Base-by-base conservation (phyloP, 1,284 basidiomycete species). In the Marasmius fiardii region DNA sequence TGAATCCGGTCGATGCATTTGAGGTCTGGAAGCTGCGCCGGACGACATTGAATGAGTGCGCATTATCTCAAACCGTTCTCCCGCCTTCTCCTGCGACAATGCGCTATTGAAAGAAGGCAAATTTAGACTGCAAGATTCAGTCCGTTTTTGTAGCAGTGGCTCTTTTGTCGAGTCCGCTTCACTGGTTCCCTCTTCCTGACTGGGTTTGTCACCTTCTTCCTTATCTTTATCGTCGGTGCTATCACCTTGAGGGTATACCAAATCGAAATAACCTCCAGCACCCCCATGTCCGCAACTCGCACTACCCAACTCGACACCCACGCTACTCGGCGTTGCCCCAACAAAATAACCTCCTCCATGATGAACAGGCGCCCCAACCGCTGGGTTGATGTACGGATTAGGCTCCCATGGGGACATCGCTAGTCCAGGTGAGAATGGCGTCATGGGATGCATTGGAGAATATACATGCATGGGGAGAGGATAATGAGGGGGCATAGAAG, bases 331-430 rank as follows among this genome's bases (percentile, higher is more conserved):
- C 57, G 51, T 41, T 16, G 16, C 39, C 39, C 16, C 39, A 43
- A 57, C 43, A 52, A 53, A 33, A 57, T 28, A 14, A 58, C 53
- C 3, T 4, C n/a, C 3, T 4, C 11, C 39, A 18, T 63, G 55
- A 54, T 77, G 76, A 51, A 86, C 80, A 2, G 88, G 88, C 35
- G 86, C 87, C 16, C 88, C 88, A 0, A 86, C 84, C 14, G 85
- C 79, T 4, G 85, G 77, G 58, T 88, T 88, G 53, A 86, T 81
- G 66, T 76, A 79, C 51, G 83, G 78, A 62, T 87, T 84, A 52
- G 73, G 64, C 33, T 66, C 65, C 1, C 88, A 87, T 18, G 88
- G 86, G 18, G 82, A 85, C 80, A 90, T 85, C 20, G 82, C 76
- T n/a, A 81, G 73, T 20, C 83, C 85, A 1, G 87, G 85, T 0